Percentiles rank a stretch among this genome's conserved stretches.
Conservation (phyloP, 805 yeast species). For the Saccharomycopsis oosterbeekiorum region DNA sequence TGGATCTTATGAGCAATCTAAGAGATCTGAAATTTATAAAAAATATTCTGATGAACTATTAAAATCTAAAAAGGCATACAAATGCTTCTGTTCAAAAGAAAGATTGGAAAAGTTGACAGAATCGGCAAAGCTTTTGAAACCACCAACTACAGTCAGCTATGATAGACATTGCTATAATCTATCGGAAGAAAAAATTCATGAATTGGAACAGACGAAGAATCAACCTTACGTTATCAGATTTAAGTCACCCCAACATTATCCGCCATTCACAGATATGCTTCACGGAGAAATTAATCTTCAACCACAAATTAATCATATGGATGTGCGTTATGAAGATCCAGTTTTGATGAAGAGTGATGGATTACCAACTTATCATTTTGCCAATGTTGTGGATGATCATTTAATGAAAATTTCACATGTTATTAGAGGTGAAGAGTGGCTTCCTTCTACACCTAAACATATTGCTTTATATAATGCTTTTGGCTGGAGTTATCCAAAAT, state of each 20-base stretch:
- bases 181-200: constrained; percentile 2
- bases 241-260: constrained; percentile 64
- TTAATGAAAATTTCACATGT: constrained; percentile 90
- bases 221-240: constrained; percentile 51
- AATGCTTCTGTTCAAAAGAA: constrained; percentile 80
- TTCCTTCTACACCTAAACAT: constrained; percentile 92
- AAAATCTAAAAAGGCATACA: constrained; percentile 64
- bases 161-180: constrained; percentile 67
- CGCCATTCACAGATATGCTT: constrained; percentile 57
- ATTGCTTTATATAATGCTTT: constrained; percentile 77
- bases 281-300: constrained; percentile 74
- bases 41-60: constrained; percentile 48
- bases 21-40: constrained; percentile 57
- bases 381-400: constrained; percentile 92
- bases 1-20: constrained; percentile 84
- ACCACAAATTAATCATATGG: constrained; percentile 62
- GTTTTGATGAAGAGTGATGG: constrained; percentile 89
- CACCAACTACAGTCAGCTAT: constrained; percentile 88
- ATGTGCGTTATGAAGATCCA: constrained; percentile 80
- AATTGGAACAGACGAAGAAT: not conserved
- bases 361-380: constrained; percentile 92
- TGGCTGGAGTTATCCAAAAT: constrained; percentile 75
- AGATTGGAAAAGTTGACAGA: constrained; percentile 58
- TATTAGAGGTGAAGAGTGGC: constrained; percentile 96
- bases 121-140: constrained; percentile 63